Evolutionary conservation across 2,329 filamentous ascomycete genomes (phyloP), one percentile per base, ranked within the genome.

Genomic region (Gyromitra esculenta): DNA sequence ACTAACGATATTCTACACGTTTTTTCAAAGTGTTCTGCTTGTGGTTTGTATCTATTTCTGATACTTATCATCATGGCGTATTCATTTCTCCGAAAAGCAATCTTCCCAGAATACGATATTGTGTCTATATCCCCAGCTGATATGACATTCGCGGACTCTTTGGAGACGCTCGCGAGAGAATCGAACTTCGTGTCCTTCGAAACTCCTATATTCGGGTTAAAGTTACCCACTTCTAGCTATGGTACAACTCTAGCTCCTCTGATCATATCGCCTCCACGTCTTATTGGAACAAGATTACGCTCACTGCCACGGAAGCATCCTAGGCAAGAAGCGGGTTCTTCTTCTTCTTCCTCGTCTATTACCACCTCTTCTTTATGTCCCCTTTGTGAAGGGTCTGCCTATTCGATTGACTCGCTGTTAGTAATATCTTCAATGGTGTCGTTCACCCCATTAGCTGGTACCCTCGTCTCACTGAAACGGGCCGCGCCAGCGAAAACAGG

Each of bases 111-210:
- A 11, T 56, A 54, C 25, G 1, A 8, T 6, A 5, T 7, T 6
- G 25, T 18, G 7, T 1, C 21, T 18, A 7, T 13, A n/a, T 62
- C 52, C 1, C 18, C 3, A 15, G 45, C 41, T 2, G 45, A 41
- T 43, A n/a, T 18, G 2, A 64, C 5, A 2, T 56, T 71, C 35
- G 13, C 56, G 9, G 48, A 64, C 6, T 64, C 45, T 4, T 9
- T 64, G 18, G 35, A 56, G 9, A 18, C 11, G 21, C 68, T 71
- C 8, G 59, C 35, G 35, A 45, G 21, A 21, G 48, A 45, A 13
- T 71, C 68, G 31, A 15, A 35, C 5, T 43, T 71, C 6, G 35
- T 71, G 18, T 71, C 48, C 9, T 71, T 64, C 39, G 68, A 52
- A 43, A 56, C 57, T 9, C 68, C 68, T 11, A 71, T 15, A 43